Base-by-base conservation (phyloP, 208 protist genomes). In the Wallacemonas rigidus region DNA sequence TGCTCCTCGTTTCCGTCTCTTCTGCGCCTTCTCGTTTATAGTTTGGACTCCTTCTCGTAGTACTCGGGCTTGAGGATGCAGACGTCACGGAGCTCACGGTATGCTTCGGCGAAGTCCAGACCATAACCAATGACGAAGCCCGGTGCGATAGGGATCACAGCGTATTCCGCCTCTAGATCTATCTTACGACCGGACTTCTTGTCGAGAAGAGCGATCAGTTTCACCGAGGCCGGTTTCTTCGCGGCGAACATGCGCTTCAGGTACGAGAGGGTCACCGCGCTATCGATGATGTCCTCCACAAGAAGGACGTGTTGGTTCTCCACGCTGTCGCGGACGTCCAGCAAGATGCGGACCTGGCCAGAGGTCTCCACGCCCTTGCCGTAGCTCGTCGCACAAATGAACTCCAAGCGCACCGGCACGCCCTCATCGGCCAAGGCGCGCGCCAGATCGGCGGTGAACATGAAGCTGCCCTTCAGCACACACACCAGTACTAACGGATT, bases 261-360 rank as follows among this genome's bases (percentile, higher is more conserved):
- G 77, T 93, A 95, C 64, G 71, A 43, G 17, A 98, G 76, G 36
- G 95, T 97, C 50, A 87, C 76, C 43, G 92, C 95, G 61, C 70
- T 89, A 69, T 98, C 95, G 9, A 95, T 80, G 61, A 98, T 97
- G 73, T 98, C 95, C 81, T 98, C 92, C 7, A 98, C 86, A 39
- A 98, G 74, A 14, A 98, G 43, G 38, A 95, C 80, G 71, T 98
- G 95, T 43, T 80, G 79, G 26, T 82, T 69, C 69, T 87, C 80
- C 7, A 98, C 80, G 56, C 77, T 79, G 17, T 91, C 73, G 45
- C 87, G 83, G 14, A 92, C 84, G 80, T 97, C 93, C 35, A 96
- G 81, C 72, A 95, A 76, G 56, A 97, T 71, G 17, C 81, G 79
- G 15, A 95, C 89, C 67, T 91, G 72, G 7, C 89, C 89, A 15